phyloP scores from a whole-genome alignment of 2,329 filamentous ascomycete species.

The Botrytis paeoniae region DNA sequence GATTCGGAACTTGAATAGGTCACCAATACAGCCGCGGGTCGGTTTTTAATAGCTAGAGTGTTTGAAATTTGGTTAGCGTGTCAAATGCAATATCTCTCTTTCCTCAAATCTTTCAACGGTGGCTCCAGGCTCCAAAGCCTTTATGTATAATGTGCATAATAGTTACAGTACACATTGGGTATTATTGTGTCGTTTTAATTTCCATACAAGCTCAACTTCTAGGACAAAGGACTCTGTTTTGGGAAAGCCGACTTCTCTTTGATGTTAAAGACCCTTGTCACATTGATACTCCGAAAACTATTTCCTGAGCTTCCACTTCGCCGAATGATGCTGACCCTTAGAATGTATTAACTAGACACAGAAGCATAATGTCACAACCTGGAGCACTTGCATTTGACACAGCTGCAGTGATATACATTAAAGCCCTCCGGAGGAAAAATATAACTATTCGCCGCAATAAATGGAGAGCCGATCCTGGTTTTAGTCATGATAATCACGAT shows the following conservation, averaged over 20 bases:
- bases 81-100: background rate
- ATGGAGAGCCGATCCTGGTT: background rate
- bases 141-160: background rate
- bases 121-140: background rate
- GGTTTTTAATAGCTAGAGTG: background rate
- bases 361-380: background rate
- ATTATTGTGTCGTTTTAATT: background rate
- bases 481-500: background rate
- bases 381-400: background rate
- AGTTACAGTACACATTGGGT: background rate
- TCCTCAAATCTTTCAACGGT: background rate
- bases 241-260: background rate
- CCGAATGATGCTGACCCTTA: background rate
- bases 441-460: slow-evolving; percentile 10
- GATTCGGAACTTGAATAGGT: background rate
- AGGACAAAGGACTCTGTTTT: background rate
- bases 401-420: background rate
- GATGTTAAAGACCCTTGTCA: background rate
- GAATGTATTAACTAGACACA: background rate
- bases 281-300: background rate
- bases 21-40: background rate
- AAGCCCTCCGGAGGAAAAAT: background rate
- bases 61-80: background rate
- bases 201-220: background rate
- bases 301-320: background rate